phyloP scores from a whole-genome alignment of 23 red algal species.

The Chondrus crispus region DNA sequence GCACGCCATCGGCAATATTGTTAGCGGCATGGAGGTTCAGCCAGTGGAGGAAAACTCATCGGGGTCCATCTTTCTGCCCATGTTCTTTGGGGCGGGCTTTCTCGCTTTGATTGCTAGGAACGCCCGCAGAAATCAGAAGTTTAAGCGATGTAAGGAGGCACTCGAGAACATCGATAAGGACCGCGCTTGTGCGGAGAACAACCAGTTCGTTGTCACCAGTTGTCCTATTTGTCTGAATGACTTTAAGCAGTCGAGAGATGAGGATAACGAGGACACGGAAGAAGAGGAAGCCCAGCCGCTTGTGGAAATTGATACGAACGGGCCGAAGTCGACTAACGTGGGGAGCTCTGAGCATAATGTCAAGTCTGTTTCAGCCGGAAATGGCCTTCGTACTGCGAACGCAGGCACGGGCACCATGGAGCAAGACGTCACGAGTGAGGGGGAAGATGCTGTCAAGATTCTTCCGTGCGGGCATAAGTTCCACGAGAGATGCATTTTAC shows the following conservation, averaged over 20 bases:
- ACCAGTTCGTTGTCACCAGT: slow-evolving; percentile 33
- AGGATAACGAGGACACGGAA: too few species aligned
- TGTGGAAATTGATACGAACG: too few species aligned
- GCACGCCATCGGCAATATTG: slow-evolving; percentile 25
- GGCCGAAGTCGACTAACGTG: too few species aligned
- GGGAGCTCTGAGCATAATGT: too few species aligned
- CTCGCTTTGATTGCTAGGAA: background rate
- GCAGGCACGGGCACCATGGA: too few species aligned
- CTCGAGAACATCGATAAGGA: slow-evolving; percentile 24
- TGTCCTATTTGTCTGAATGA: slow-evolving; percentile 68
- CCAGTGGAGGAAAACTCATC: background rate
- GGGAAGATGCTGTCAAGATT: background rate
- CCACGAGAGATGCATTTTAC: slow-evolving; percentile 39
- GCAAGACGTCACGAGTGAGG: too few species aligned
- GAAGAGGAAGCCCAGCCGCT: too few species aligned
- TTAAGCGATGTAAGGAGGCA: slow-evolving; percentile 29
- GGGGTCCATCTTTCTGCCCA: background rate
- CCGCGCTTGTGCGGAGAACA: background rate
- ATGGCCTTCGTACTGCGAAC: too few species aligned
- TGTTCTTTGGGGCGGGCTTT: background rate
- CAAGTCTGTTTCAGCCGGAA: too few species aligned
- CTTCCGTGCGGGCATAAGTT: slow-evolving; percentile 59
- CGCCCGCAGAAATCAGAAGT: background rate
- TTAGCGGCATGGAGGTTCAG: slow-evolving; percentile 23
- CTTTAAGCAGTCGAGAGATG: too few species aligned